Evolutionary conservation across 148 eudicot genomes (phyloP).

Genomic region (Rhododendron henanense): DNA sequence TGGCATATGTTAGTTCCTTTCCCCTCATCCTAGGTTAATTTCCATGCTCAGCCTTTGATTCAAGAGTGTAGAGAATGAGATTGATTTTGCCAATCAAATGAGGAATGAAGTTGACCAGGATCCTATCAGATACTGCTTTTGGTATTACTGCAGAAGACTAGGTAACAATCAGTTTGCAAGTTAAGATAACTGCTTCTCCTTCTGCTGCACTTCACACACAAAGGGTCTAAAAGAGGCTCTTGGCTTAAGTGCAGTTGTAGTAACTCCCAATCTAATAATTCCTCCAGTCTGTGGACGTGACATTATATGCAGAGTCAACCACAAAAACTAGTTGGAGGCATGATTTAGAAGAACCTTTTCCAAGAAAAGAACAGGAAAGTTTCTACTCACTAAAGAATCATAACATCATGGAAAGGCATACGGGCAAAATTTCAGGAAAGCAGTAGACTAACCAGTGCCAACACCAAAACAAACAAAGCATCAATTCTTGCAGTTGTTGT

Average conservation of each 20-base stretch:
- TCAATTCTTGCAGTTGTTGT: too few relatives aligned
- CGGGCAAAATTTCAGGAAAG: not conserved
- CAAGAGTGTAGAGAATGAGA: too few relatives aligned
- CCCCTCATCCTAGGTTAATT: too few relatives aligned
- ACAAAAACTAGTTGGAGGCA: not conserved
- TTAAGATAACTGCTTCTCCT: not conserved
- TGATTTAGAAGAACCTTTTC: not conserved
- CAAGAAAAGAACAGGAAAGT: not conserved
- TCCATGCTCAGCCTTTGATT: too few relatives aligned
- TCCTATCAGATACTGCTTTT: not conserved
- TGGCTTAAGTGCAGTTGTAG: too few relatives aligned
- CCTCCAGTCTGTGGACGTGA: not conserved
- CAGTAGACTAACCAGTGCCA: not conserved
- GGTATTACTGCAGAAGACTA: not conserved
- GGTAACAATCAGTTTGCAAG: not conserved
- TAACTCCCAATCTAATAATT: not conserved
- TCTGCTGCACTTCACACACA: not conserved
- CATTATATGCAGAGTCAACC: not conserved
- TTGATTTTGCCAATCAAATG: not conserved
- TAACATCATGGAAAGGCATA: not conserved
- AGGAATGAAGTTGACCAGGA: not conserved
- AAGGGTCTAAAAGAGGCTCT: not conserved
- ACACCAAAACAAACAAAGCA: not conserved
- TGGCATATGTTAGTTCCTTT: too few relatives aligned
- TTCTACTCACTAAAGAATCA: not conserved